A percentile compares a stretch with the other conserved stretches of the same genome.
phyloP scores from a whole-genome alignment of 768 basidiomycete species.

The Hygrophorus pudorinus region DNA sequence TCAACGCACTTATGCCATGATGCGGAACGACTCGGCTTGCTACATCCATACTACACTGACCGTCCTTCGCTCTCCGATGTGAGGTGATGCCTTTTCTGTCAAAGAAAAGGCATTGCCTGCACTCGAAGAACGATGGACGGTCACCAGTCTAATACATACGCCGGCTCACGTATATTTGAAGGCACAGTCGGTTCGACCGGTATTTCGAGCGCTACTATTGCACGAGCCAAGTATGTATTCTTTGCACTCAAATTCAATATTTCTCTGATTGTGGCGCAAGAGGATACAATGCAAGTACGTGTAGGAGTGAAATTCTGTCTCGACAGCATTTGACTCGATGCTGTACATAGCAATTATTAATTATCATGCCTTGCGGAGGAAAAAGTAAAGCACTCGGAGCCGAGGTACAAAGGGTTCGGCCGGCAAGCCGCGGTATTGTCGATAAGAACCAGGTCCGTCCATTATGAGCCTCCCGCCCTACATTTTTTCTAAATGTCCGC shows the following conservation, averaged over 20 bases:
- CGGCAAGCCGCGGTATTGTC: conserved; percentile 91
- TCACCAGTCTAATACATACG: no score
- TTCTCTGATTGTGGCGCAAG: conserved; percentile 26
- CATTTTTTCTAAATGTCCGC: conserved; percentile 54
- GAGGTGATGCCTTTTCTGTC: no score
- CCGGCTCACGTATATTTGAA: conserved; percentile 92
- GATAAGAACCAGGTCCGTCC: conserved; percentile 82
- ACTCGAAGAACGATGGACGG: no score
- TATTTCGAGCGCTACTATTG: conserved; percentile 92
- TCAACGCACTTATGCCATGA: conserved; percentile 18
- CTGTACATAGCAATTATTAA: conserved; percentile 48
- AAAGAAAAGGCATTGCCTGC: no score
- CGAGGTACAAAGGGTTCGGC: conserved; percentile 81
- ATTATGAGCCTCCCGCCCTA: conserved; percentile 1
- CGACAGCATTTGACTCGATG: conserved; percentile 1
- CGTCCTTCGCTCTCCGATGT: no score
- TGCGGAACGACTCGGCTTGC: conserved; percentile 73
- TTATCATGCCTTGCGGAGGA: conserved; percentile 89
- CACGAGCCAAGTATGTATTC: conserved; percentile 66
- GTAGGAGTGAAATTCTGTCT: conserved; percentile 2
- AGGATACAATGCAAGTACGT: conserved; percentile 80
- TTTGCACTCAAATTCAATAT: neutral
- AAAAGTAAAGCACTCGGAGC: conserved; percentile 89
- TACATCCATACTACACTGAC: no score
- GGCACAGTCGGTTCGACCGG: conserved; percentile 96